Base-by-base conservation (phyloP, 805 yeast species). In the Saturnispora diversa region DNA sequence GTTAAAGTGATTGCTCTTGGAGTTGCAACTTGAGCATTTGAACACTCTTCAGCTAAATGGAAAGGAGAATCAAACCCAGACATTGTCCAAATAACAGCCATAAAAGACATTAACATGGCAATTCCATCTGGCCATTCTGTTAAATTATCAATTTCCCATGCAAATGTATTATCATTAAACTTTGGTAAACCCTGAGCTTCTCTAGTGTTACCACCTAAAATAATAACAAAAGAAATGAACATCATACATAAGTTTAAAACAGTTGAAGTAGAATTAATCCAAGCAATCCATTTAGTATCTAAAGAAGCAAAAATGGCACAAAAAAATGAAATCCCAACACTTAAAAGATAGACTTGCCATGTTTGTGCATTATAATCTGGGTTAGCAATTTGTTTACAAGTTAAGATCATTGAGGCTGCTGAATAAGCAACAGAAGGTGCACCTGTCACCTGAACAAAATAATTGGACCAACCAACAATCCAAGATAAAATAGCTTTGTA, bases 61-160 rank as follows among this genome's bases (percentile, higher is more conserved):
- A 79, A 80, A 0, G 86, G 83, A 17, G 83, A 75, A 54, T 80
- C 86, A 53, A 77, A 81, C 19, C 85, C 86, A 33, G 80, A 70
- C 84, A 80, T 78, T 28, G 80, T 74, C 81, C 81, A 76, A 43
- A 75, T 72, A 27, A 71, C 78, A n/a, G 80, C 77, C 52, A 74
- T 55, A 57, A 75, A 75, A 5, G 75, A 64, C 67, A 74, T 65
- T 42, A 78, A 56, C 51, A 74, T 63, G 21, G 79, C 69, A 37
- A 77, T 64, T 41, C 84, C 84, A 37, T 66, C 65, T n/a, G 81
- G 79, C 67, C 72, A 78, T 15, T 75, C 81, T 8, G 84, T 75
- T 46, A 66, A 70, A 56, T 77, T 77, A 32, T 64, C 55, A 40
- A 75, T 64, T 8, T 63, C 60, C 83, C 83, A 77, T 2, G 80